phyloP scores from a whole-genome alignment of 257 asterid genomes.

The Primulina eburnea region DNA sequence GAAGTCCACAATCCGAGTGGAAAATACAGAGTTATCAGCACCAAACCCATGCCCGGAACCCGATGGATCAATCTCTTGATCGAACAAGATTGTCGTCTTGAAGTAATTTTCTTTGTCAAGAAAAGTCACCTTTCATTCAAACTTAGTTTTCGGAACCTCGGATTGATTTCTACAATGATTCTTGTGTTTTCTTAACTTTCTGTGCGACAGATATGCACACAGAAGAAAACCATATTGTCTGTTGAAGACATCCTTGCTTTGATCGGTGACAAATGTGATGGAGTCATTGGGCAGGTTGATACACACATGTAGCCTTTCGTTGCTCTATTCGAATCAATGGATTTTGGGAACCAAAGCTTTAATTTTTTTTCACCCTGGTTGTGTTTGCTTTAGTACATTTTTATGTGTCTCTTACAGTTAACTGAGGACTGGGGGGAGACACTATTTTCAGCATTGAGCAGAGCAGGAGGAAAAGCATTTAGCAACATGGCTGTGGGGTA shows the following conservation, averaged over 20 bases:
- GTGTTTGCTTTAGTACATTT: neutral
- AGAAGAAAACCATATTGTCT: slow-evolving; percentile 83
- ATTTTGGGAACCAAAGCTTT: neutral
- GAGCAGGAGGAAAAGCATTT: slow-evolving; percentile 93
- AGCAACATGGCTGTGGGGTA: slow-evolving; percentile 99
- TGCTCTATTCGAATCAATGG: neutral
- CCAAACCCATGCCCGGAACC: slow-evolving; percentile 94
- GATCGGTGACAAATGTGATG: slow-evolving; percentile 84
- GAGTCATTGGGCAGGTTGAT: slow-evolving; percentile 91
- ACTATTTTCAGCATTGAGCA: slow-evolving; percentile 80
- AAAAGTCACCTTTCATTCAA: neutral
- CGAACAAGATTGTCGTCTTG: slow-evolving; percentile 89
- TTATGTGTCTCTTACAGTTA: slow-evolving; percentile 42
- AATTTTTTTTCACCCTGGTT: neutral
- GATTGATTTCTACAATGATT: neutral
- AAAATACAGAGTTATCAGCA: slow-evolving; percentile 81
- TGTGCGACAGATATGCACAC: slow-evolving; percentile 64
- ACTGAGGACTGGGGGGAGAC: slow-evolving; percentile 97
- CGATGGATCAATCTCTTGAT: slow-evolving; percentile 87
- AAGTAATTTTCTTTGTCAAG: slow-evolving; percentile 38
- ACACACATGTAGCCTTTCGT: neutral
- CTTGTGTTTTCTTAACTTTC: neutral
- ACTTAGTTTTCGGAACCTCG: neutral
- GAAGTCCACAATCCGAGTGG: slow-evolving; percentile 94
- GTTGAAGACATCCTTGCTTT: slow-evolving; percentile 82